phyloP scores from a whole-genome alignment of 164 flowering plant species.

The Berberis vulgaris region DNA sequence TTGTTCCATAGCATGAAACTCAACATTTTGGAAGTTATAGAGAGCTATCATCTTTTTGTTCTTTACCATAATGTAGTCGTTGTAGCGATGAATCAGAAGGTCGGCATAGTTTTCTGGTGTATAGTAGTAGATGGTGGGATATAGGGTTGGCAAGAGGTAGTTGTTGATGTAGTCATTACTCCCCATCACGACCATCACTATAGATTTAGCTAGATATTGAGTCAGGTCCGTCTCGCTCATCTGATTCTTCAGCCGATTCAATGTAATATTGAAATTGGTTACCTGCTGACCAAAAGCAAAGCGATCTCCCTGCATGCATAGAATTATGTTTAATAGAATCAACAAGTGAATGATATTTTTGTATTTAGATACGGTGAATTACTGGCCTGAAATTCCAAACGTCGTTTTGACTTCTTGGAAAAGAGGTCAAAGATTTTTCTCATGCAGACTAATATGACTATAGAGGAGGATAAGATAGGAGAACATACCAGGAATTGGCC shows the following conservation, averaged over 20 bases:
- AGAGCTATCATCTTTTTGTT: not conserved
- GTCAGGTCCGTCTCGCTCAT: constrained; percentile 33
- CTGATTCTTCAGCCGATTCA: constrained; percentile 17
- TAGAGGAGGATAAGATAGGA: not conserved
- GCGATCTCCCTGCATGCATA: constrained; percentile 17
- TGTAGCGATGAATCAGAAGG: constrained; percentile 7
- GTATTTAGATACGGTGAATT: no score
- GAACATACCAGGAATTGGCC: constrained; percentile 36
- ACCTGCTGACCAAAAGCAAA: constrained; percentile 36
- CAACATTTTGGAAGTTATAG: not conserved
- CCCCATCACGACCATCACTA: constrained; percentile 44
- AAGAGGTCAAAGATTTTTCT: not conserved
- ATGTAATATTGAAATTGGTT: constrained; percentile 21
- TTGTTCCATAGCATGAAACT: not conserved
- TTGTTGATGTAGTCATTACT: constrained; percentile 72
- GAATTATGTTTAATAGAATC: not conserved
- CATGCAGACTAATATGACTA: not conserved
- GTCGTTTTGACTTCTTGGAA: no score
- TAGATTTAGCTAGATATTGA: constrained; percentile 51
- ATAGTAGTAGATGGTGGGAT: constrained; percentile 4
- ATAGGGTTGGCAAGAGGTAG: constrained; percentile 45
- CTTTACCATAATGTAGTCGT: constrained; percentile 4
- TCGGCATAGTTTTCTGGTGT: constrained; percentile 10
- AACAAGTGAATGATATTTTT: no score
- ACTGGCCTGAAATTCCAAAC: no score